Percentiles rank a stretch among this genome's conserved stretches.
Evolutionary conservation across 371 early-diverging fungal genomes (phyloP).

Genomic region (Zychaea mexicana): DNA sequence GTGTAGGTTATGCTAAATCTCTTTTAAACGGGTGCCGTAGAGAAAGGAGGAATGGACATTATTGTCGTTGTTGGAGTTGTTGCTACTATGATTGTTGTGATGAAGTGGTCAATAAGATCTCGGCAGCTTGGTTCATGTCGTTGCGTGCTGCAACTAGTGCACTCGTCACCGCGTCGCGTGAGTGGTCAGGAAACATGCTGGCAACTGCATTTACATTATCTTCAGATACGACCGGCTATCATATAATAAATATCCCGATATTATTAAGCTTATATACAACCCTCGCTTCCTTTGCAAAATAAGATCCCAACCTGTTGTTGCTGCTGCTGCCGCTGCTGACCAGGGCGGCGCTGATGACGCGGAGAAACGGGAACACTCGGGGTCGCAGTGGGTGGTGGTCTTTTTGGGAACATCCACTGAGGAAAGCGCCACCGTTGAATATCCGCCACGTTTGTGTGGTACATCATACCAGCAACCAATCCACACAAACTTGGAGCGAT

Average conservation of each 20-base stretch:
- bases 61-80: no score
- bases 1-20: neutral
- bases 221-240: constrained; percentile 25
- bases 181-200: constrained; percentile 59
- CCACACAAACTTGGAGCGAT: constrained; percentile 57
- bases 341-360: neutral
- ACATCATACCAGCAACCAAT: constrained; percentile 60
- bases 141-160: constrained; percentile 61
- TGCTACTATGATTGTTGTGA: neutral
- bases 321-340: constrained; percentile 13
- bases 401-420: neutral
- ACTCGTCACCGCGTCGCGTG: constrained; percentile 56
- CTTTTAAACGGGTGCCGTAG: neutral
- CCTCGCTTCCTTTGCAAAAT: no score
- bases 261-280: no score
- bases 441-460: constrained; percentile 55
- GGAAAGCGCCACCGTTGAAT: constrained; percentile 71
- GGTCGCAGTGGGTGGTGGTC: constrained; percentile 11
- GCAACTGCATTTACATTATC: constrained; percentile 53
- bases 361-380: constrained; percentile 23
- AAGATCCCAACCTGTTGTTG: neutral
- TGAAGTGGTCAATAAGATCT: constrained; percentile 46
- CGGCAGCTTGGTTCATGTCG: constrained; percentile 61
- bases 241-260: no score
- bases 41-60: neutral